Evolutionary conservation across 176 grass and related monocot genomes (phyloP).

Genomic region (Carex littledalei): DNA sequence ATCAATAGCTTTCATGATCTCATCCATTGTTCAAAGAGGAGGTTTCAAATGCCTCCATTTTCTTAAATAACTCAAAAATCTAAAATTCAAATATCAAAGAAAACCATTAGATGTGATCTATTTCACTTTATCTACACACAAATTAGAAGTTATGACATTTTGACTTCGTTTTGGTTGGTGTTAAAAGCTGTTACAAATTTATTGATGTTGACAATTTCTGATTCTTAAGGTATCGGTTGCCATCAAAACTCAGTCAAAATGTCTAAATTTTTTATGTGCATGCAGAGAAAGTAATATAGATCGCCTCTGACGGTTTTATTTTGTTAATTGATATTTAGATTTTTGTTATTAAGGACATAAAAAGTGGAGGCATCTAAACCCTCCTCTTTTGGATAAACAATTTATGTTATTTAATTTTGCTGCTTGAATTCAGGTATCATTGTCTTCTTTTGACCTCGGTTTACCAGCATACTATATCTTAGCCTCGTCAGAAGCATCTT

Average conservation of each 20-base stretch:
- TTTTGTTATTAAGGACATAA: background rate
- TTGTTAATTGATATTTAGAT: conserved; percentile 2
- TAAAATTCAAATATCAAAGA: background rate
- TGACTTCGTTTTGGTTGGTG: background rate
- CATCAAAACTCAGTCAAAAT: background rate
- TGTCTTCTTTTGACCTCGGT: conserved; percentile 90
- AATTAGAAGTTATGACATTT: background rate
- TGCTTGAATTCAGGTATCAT: conserved; percentile 51
- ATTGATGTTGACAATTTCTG: background rate
- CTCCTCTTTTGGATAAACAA: background rate
- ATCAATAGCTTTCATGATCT: background rate
- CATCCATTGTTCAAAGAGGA: background rate
- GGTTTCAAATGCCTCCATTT: background rate
- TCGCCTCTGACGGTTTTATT: background rate
- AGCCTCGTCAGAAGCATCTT: conserved; percentile 90
- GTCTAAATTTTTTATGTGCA: background rate
- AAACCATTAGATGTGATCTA: background rate
- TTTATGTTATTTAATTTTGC: conserved; percentile 10
- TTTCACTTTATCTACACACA: background rate
- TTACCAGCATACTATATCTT: conserved; percentile 93
- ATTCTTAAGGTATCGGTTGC: background rate
- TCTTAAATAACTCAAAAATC: background rate
- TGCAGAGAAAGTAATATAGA: background rate
- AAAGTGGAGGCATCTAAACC: background rate
- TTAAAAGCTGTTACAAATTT: background rate